Percentiles rank a stretch among this genome's conserved stretches.
phyloP scores from a whole-genome alignment of 208 protist genomes.

The Porcisia deanei region DNA sequence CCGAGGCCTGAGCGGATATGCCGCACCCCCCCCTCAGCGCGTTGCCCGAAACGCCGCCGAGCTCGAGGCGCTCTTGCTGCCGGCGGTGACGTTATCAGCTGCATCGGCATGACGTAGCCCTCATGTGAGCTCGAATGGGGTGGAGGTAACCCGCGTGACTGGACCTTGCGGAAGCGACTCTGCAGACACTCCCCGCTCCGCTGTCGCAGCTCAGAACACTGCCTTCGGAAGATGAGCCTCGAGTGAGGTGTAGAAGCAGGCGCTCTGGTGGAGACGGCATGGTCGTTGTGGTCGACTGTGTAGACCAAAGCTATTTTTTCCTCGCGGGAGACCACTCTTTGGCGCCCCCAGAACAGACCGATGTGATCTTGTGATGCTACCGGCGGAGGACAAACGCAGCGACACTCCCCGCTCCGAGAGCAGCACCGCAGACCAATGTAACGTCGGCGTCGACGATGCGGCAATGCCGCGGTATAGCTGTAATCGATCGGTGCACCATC shows the following conservation, averaged over 20 bases:
- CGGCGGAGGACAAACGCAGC: conserved; percentile 3
- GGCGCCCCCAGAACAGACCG: not conserved
- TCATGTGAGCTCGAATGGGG: not conserved
- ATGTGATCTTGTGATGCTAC: not conserved
- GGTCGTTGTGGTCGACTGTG: not conserved
- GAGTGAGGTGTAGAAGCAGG: conserved; percentile 1
- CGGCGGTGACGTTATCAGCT: not conserved
- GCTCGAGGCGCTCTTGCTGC: conserved; percentile 38
- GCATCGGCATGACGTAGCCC: not conserved
- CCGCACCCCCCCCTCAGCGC: conserved; percentile 40
- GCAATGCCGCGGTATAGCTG: conserved; percentile 8
- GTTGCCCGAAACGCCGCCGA: conserved; percentile 24
- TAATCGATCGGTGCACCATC: conserved; percentile 21
- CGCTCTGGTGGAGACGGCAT: not conserved
- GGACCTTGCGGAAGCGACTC: not conserved
- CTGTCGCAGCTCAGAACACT: not conserved
- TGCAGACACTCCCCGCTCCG: conserved; percentile 4
- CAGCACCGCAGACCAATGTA: not conserved
- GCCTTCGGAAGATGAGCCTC: not conserved
- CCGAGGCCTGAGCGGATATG: conserved; percentile 60
- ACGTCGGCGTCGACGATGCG: not conserved
- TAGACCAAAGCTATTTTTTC: no score
- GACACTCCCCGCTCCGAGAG: conserved; percentile 21
- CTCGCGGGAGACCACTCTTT: not conserved
- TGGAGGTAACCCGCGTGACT: not conserved